phyloP scores from a whole-genome alignment of 441 rosid species.

The Omphalea diandra region DNA sequence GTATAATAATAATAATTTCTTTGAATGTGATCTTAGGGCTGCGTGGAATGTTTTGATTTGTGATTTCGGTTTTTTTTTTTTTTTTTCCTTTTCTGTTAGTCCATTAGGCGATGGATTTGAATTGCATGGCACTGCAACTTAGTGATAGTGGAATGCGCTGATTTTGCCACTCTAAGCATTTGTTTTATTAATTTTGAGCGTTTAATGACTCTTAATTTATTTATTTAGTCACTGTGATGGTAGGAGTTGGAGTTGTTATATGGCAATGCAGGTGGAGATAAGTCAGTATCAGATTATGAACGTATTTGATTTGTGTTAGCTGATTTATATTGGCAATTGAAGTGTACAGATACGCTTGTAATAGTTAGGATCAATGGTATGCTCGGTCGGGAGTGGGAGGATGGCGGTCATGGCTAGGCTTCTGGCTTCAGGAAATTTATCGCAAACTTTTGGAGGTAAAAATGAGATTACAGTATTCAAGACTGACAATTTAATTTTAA shows the following conservation, averaged over 20 bases:
- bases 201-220: neutral
- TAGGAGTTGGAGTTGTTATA: neutral
- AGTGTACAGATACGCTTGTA: conserved; percentile 22
- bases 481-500: neutral
- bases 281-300: neutral
- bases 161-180: neutral
- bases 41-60: neutral
- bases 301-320: neutral
- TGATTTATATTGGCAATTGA: conserved; percentile 13
- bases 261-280: conserved; percentile 19
- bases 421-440: conserved; percentile 43
- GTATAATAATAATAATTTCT: too few relatives aligned
- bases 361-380: conserved; percentile 46
- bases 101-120: conserved; percentile 1
- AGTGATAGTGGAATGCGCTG: neutral
- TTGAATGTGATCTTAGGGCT: conserved; percentile 3
- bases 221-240: neutral
- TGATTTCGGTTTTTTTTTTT: neutral
- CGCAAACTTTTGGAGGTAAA: conserved; percentile 37
- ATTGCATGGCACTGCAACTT: conserved; percentile 8
- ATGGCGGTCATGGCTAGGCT: conserved; percentile 69
- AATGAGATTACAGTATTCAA: neutral
- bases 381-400: conserved; percentile 55
- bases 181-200: neutral
- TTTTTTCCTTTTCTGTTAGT: neutral